phyloP scores from a whole-genome alignment of 1,284 basidiomycete genomes.

The Ceratobasidium sp. region DNA sequence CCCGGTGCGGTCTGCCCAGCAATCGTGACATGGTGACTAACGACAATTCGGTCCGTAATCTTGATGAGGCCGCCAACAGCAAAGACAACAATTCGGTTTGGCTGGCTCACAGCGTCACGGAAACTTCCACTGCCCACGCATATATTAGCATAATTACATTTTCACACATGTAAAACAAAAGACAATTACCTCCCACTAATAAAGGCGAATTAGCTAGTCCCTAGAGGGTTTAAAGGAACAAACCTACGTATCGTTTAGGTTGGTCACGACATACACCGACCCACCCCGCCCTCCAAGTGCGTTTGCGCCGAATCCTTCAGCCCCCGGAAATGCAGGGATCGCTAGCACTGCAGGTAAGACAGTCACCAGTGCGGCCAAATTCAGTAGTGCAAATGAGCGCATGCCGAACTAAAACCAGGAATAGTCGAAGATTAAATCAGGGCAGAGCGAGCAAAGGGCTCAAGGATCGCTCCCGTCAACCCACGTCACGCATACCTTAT shows the following conservation, averaged over 20 bases:
- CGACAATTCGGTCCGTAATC: constrained; percentile 48
- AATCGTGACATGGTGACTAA: constrained; percentile 49
- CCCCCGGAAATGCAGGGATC: constrained; percentile 27
- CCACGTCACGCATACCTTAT: no score
- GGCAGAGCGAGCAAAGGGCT: no score
- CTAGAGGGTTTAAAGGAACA: not conserved
- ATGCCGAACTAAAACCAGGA: not conserved
- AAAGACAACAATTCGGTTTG: constrained; percentile 51
- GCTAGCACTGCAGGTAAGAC: not conserved
- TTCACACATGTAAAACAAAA: not conserved
- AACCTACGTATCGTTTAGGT: constrained; percentile 46
- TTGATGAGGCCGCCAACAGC: constrained; percentile 51
- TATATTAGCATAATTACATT: not conserved
- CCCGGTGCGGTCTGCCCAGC: constrained; percentile 49
- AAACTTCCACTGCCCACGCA: constrained; percentile 47
- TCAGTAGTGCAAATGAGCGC: constrained; percentile 2
- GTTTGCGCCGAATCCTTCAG: constrained; percentile 49
- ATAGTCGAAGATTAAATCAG: no score
- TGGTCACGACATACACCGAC: constrained; percentile 50
- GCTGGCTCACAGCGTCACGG: constrained; percentile 50
- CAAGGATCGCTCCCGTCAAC: no score
- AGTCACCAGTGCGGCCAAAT: not conserved
- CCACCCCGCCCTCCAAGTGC: constrained; percentile 50
- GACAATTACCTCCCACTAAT: not conserved
- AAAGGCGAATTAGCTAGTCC: no score